phyloP scores from a whole-genome alignment of 2,329 filamentous ascomycete species.

The Pseudogymnoascus sp. region DNA sequence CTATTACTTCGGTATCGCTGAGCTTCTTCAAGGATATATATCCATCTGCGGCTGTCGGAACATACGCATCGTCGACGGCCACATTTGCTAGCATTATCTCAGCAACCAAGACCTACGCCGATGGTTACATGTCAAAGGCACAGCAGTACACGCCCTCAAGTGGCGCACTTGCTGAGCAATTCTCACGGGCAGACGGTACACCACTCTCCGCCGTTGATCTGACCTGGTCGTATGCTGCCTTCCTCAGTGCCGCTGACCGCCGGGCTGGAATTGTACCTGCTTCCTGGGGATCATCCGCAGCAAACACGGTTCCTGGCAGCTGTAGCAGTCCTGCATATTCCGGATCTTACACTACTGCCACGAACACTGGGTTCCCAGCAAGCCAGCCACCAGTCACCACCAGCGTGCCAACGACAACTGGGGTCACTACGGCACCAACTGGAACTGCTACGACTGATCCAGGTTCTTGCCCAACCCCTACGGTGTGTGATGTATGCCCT shows the following conservation, averaged over 20 bases:
- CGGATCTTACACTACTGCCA: conserved; percentile 40
- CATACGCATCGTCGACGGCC: conserved; percentile 46
- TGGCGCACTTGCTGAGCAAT: conserved; percentile 54
- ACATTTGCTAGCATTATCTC: too few species aligned
- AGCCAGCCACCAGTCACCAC: not conserved
- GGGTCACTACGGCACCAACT: not conserved
- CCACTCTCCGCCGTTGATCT: conserved; percentile 49
- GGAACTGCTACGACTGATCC: too few species aligned
- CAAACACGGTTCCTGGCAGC: not conserved
- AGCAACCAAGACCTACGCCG: conserved; percentile 52
- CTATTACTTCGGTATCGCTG: conserved; percentile 55
- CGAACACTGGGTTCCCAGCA: conserved; percentile 41
- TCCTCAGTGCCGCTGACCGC: conserved; percentile 52
- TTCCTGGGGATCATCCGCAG: conserved; percentile 44
- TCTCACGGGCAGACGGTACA: too few species aligned
- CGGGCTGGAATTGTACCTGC: conserved; percentile 46
- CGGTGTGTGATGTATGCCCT: too few species aligned
- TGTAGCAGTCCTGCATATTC: conserved; percentile 27
- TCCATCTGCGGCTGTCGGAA: conserved; percentile 50
- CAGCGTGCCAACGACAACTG: too few species aligned
- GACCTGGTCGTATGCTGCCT: conserved; percentile 66
- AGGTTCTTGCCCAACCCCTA: too few species aligned
- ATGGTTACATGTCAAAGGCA: conserved; percentile 44
- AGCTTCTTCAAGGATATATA: conserved; percentile 63
- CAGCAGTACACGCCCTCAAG: conserved; percentile 43